A percentile compares a stretch with the other conserved stretches of the same genome.
Conservation (phyloP, 1,139 yeast genomes). For the Blastobotrys elegans region DNA sequence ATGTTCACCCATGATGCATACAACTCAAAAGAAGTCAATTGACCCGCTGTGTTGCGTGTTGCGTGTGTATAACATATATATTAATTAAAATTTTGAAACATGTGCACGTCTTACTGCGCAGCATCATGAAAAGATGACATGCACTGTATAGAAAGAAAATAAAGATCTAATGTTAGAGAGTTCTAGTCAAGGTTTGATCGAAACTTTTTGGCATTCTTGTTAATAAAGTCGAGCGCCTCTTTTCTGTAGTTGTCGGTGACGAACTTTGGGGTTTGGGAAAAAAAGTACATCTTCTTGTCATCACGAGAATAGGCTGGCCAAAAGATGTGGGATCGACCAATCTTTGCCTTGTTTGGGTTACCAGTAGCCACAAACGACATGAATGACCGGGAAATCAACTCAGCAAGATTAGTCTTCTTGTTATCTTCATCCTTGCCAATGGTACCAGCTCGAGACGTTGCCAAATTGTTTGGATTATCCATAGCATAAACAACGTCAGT, state of each 20-base stretch:
- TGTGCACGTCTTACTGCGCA: too few species aligned
- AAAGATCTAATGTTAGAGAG: too few species aligned
- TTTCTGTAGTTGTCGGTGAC: neutral
- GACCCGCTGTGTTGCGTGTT: too few species aligned
- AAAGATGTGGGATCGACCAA: neutral
- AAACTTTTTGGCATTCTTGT: neutral
- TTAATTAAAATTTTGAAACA: too few species aligned
- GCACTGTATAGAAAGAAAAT: too few species aligned
- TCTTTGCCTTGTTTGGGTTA: slow-evolving; percentile 12
- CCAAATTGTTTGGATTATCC: slow-evolving; percentile 11
- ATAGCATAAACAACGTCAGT: slow-evolving; percentile 26
- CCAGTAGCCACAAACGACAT: slow-evolving; percentile 16
- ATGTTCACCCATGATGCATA: too few species aligned
- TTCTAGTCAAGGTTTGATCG: neutral
- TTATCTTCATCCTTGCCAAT: slow-evolving; percentile 12
- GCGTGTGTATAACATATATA: too few species aligned
- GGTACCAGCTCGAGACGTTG: slow-evolving; percentile 1
- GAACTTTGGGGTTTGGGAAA: neutral
- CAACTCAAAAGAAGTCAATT: too few species aligned
- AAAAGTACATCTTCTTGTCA: neutral
- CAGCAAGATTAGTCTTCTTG: slow-evolving; percentile 1
- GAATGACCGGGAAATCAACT: slow-evolving; percentile 10
- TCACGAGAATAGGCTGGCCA: neutral
- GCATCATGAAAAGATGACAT: too few species aligned
- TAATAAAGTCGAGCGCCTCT: slow-evolving; percentile 4